Evolutionary conservation across 176 grass and related monocot species (phyloP), one percentile per base, ranked within the genome.

Genomic region (Saccharum officinarum): DNA sequence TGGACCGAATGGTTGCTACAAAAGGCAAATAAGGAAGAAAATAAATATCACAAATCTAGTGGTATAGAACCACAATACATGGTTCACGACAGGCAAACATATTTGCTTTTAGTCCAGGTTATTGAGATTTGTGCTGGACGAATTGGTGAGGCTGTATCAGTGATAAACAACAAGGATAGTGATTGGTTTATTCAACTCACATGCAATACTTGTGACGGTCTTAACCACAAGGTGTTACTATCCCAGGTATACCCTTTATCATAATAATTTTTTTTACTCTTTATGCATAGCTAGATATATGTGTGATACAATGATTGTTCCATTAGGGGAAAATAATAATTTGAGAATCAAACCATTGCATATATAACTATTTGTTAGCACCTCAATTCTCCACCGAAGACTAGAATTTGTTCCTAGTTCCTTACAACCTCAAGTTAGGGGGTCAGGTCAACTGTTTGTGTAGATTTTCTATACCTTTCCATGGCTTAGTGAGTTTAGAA

Each of bases 111-210:
- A 39, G 86, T 86, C 23, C 72, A 83, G 42, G 79, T 86, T 64
- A 76, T 99, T 16, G 93, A 99, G 75, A 94, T 89, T n/a, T 96
- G 93, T 84, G 93, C 83, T 22, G 86, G 90, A 31, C 73, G 89
- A 72, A 82, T 87, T 40, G 26, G 59, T 60, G 83, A 83, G 22
- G 52, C 70, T 10, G 18, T 76, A 59, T 49, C 80, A 20, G 23
- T 65, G 12, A 22, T 69, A 75, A 77, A 80, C 22, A 64, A 66
- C 7, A 72, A 73, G 1, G 70, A 86, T 0, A 70, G 23, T 52
- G 36, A 25, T 22, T 33, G 75, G 40, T 86, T 96, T 46, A 67
- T 79, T 54, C 86, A 90, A 62, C 86, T 92, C 4, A 14, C 84
- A 11, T 74, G 88, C 59, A 89, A 76, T 20, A 75, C 89, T 7